Base-by-base conservation (phyloP, 2,329 filamentous ascomycete species). In the Penicillium sp. region DNA sequence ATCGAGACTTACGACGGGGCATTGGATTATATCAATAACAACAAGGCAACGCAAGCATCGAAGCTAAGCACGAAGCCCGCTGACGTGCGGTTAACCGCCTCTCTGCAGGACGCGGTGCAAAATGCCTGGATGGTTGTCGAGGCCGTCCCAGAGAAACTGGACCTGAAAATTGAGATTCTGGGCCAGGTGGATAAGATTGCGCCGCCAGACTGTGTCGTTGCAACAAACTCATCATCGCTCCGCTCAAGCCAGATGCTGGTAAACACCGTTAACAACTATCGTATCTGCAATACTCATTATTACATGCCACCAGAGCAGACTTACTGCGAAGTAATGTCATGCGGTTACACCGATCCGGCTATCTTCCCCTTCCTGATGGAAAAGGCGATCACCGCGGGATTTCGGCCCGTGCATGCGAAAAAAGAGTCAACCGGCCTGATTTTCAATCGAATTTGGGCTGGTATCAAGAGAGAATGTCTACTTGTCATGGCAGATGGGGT, bases 241-340 rank as follows among this genome's bases (percentile, higher is more conserved):
- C 55, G 51, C 19, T 46, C 47, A 7, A 58, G 57, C 33, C 59
- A 62, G 54, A 60, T 62, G 59, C 56, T 63, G 47, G 48, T 24
- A 21, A 58, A 62, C 1, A 62, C 61, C 28, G 34, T 51, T 21
- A 47, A 52, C 21, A 62, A 60, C n/a, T 63, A 62, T 52, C 61
- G 61, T n/a, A 62, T 62, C 51, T 60, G 55, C 18, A 62, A 63
- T 46, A 52, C 51, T 5, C 61, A 63, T 11, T 62, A 63, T 31
- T 63, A 63, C 33, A 63, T 63, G 61, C 59, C 61, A 31, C 61
- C 61, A 1, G 61, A 63, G 1, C 61, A 63, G 47, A 21, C 23
- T 3, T 60, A 57, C 45, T 60, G 46, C 29, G 61, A 62, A 53
- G 8, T 61, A 5, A 63, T 62, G 59, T 58, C 55, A 19, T 63